Evolutionary conservation across 148 eudicot species (phyloP).

Genomic region (Nyssa sinensis): DNA sequence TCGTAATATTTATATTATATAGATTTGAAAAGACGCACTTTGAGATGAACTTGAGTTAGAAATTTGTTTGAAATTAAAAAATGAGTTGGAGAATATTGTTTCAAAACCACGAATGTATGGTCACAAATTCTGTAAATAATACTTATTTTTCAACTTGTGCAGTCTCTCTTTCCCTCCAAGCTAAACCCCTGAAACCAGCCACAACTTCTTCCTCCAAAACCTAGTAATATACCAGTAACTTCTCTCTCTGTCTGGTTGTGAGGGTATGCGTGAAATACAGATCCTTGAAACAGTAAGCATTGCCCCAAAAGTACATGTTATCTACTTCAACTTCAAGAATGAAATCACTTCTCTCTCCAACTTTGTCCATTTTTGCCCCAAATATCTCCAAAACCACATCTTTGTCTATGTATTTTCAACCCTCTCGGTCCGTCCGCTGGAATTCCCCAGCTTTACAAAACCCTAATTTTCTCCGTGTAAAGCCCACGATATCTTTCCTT

Average conservation of each 20-base stretch:
- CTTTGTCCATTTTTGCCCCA: constrained; percentile 27
- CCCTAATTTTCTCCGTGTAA: constrained; percentile 29
- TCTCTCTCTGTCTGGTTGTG: not conserved
- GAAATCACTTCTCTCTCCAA: constrained; percentile 37
- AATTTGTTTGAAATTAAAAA: no score
- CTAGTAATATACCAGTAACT: no score
- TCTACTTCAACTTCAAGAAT: constrained; percentile 30
- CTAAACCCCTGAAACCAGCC: constrained; percentile 12
- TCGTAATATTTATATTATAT: no score
- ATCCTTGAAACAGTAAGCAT: not conserved
- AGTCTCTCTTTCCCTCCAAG: constrained; percentile 37
- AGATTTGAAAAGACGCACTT: no score
- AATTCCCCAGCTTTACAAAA: constrained; percentile 12
- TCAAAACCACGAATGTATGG: no score
- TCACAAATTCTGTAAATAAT: no score
- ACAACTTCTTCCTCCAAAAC: not conserved
- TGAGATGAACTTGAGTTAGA: no score
- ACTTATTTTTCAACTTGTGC: no score
- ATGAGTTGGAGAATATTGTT: no score
- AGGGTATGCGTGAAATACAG: no score
- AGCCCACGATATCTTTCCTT: not conserved
- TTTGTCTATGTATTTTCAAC: constrained; percentile 8
- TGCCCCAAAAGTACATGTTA: constrained; percentile 10
- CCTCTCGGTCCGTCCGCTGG: constrained; percentile 12
- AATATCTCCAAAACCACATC: constrained; percentile 14